A percentile compares a stretch with the other conserved stretches of the same genome.
Evolutionary conservation across 106 monocot genomes (phyloP).

Genomic region (Alisma plantagoaquatica): DNA sequence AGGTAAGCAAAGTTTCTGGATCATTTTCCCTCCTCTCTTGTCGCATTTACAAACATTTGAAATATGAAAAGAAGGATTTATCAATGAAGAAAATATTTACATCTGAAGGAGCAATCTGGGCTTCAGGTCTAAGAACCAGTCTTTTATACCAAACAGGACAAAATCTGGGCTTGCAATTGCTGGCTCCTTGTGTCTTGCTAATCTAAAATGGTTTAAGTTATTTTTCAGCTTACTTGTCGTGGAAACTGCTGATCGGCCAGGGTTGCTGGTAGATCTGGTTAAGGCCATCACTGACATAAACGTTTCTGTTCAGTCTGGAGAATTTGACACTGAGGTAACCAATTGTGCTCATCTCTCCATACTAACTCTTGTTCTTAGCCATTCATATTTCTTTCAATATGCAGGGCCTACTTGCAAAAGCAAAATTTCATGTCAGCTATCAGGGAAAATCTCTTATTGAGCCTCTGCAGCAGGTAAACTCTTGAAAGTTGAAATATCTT

Average conservation of each 20-base stretch:
- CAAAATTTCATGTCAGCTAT: slow-evolving; percentile 96
- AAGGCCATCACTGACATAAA: slow-evolving; percentile 85
- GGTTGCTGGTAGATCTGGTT: slow-evolving; percentile 86
- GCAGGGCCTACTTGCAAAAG: slow-evolving; percentile 86
- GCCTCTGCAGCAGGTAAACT: slow-evolving; percentile 53
- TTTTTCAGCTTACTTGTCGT: slow-evolving; percentile 68
- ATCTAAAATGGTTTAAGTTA: neutral
- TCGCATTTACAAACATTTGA: too few relatives aligned
- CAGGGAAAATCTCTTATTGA: slow-evolving; percentile 54
- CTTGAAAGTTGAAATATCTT: neutral
- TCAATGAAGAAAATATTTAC: too few relatives aligned
- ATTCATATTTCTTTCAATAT: neutral
- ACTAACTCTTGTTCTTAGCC: too few relatives aligned
- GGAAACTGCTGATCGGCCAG: slow-evolving; percentile 81
- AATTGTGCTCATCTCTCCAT: too few relatives aligned
- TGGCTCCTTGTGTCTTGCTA: too few relatives aligned
- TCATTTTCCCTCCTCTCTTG: too few relatives aligned
- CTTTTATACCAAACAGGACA: too few relatives aligned
- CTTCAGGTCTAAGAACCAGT: too few relatives aligned
- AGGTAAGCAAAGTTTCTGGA: too few relatives aligned
- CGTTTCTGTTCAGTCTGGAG: slow-evolving; percentile 78
- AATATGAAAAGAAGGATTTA: too few relatives aligned
- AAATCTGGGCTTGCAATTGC: too few relatives aligned
- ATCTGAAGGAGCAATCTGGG: too few relatives aligned
- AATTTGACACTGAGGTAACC: slow-evolving; percentile 94